phyloP scores from a whole-genome alignment of 192 early-diverging fungal species.

The Linderina pennispora region DNA sequence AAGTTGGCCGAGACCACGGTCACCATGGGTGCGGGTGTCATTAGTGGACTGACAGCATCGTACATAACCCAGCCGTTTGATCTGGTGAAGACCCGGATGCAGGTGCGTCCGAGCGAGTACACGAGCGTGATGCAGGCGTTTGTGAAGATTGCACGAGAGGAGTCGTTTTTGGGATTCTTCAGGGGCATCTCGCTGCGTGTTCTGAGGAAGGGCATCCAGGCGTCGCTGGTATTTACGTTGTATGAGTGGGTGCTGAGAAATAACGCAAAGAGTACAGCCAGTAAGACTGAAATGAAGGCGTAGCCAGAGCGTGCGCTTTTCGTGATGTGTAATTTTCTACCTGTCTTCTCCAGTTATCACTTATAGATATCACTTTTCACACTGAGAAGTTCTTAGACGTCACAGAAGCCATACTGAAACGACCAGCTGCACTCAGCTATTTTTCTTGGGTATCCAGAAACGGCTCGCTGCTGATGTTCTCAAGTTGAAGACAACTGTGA shows the following conservation, averaged over 20 bases:
- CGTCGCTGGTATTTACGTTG: slow-evolving; percentile 88
- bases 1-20: slow-evolving; percentile 51
- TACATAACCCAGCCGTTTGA: slow-evolving; percentile 90
- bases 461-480: no score
- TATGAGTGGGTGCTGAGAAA: slow-evolving; percentile 62
- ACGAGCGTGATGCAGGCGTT: slow-evolving; percentile 34
- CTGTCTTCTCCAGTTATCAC: no score
- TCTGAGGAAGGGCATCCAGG: slow-evolving; percentile 74
- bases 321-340: no score
- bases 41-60: slow-evolving; percentile 69
- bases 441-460: no score
- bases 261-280: slow-evolving; percentile 4
- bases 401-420: no score
- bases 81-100: slow-evolving; percentile 89
- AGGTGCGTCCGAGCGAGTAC: slow-evolving; percentile 74
- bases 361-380: no score
- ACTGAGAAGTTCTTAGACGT: no score
- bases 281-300: no score
- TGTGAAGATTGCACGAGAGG: slow-evolving; percentile 55
- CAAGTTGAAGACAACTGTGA: no score
- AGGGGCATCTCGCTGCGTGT: slow-evolving; percentile 77
- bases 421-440: no score
- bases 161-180: slow-evolving; percentile 74
- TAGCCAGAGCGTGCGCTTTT: no score
- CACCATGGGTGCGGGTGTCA: slow-evolving; percentile 57